A percentile compares a stretch with the other conserved stretches of the same genome.
These are phyloP conservation scores for Radiomyces spectabilis DNA, from an alignment of 192 early-diverging fungal species.

Conservation along the genomic window DNA sequence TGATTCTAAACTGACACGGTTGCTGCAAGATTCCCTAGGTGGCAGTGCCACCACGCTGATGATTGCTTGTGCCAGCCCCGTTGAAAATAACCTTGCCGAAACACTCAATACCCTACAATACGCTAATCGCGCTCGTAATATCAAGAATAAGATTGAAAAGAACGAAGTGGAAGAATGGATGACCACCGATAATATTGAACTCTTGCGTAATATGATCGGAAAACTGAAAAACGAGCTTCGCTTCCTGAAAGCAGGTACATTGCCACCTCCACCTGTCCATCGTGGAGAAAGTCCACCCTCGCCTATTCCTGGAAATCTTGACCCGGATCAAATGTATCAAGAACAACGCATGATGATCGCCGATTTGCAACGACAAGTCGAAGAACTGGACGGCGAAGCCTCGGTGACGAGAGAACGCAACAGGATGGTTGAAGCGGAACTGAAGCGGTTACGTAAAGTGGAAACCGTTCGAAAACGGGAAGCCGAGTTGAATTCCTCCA, in stretches of 20 bases:
- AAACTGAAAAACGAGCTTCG: conserved; percentile 54
- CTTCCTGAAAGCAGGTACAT: conserved; percentile 22
- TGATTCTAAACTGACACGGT: conserved; percentile 91
- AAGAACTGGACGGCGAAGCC: conserved; percentile 23
- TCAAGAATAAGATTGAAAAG: conserved; percentile 45
- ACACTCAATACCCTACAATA: conserved; percentile 94
- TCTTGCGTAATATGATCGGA: conserved; percentile 54
- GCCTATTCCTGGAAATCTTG: neutral
- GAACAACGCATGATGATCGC: conserved; percentile 20
- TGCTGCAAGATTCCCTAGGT: conserved; percentile 96
- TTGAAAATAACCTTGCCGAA: conserved; percentile 78
- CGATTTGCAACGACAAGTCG: conserved; percentile 25
- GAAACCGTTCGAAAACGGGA: conserved; percentile 2
- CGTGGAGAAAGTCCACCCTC: neutral
- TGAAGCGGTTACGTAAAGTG: conserved; percentile 2
- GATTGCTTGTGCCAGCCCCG: conserved; percentile 87
- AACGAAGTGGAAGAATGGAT: conserved; percentile 57
- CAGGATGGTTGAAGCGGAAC: conserved; percentile 14
- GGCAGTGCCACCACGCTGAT: conserved; percentile 90
- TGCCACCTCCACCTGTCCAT: neutral
- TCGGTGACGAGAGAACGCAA: conserved; percentile 20
- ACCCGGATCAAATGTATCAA: conserved; percentile 11
- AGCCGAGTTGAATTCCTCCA: conserved; percentile 22
- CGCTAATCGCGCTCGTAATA: conserved; percentile 92
- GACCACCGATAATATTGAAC: conserved; percentile 57